Evolutionary conservation across 345 rosid species (phyloP).

Genomic region (Linum tenue): DNA sequence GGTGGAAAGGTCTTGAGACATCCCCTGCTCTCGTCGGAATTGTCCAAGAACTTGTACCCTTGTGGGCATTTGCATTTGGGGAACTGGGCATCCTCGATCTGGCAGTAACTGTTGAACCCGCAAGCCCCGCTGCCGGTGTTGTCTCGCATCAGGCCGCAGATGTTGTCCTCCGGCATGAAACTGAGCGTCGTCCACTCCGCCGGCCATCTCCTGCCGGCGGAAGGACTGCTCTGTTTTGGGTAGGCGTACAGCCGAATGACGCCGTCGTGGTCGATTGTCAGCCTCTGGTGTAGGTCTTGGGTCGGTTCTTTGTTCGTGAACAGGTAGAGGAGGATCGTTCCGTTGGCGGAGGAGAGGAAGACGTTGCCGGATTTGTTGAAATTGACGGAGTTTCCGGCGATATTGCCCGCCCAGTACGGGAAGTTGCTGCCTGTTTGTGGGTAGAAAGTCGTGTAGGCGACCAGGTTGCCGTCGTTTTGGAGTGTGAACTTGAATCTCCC

Average conservation of each 20-base stretch:
- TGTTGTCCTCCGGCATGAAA: conserved; percentile 15
- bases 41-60: conserved; percentile 8
- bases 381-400: not conserved
- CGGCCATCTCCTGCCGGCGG: conserved; percentile 5
- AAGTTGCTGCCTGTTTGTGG: not conserved
- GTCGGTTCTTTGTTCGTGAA: not conserved
- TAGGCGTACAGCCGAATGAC: conserved; percentile 20
- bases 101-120: conserved; percentile 28
- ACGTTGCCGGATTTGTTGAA: not conserved
- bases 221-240: conserved; percentile 9
- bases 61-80: conserved; percentile 20
- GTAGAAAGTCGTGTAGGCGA: not conserved
- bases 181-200: conserved; percentile 15
- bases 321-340: not conserved
- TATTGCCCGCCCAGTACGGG: not conserved
- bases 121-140: conserved; percentile 17
- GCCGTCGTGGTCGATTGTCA: conserved; percentile 19
- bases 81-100: conserved; percentile 1
- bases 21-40: not conserved
- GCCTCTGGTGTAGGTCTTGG: conserved; percentile 17
- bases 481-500: conserved; percentile 1
- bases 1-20: conserved; percentile 9
- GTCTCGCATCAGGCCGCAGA: not conserved
- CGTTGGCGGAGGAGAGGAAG: not conserved
- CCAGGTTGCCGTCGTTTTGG: not conserved